Percentiles rank a stretch among this genome's conserved stretches.
These are phyloP conservation scores for Blastomyces parvus DNA, from an alignment of 2,329 filamentous ascomycete genomes.

Conservation along the genomic window DNA sequence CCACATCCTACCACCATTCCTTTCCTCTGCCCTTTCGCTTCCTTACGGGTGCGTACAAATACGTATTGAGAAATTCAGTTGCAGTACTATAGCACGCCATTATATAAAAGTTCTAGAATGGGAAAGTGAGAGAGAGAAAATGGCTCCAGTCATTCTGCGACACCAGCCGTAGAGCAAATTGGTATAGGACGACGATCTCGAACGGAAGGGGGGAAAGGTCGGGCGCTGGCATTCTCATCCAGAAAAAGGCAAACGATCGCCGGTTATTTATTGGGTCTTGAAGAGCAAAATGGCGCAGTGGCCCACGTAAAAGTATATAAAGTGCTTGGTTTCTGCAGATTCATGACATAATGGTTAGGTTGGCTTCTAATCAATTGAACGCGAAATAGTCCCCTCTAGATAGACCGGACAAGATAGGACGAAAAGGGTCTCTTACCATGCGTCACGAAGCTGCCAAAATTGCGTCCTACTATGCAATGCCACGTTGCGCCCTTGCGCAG, in stretches of 20 bases:
- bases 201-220: not conserved
- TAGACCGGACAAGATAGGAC: not conserved
- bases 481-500: constrained; percentile 94
- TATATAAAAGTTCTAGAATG: not conserved
- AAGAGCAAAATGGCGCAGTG: constrained; percentile 97
- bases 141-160: not conserved
- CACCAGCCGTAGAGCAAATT: not conserved
- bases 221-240: not conserved
- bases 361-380: constrained; percentile 10
- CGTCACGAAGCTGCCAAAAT: constrained; percentile 98
- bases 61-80: not conserved
- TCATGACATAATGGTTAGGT: not conserved
- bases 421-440: constrained; percentile 57
- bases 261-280: constrained; percentile 73
- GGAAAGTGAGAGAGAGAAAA: not conserved
- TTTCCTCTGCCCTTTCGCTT: too few species aligned
- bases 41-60: not conserved
- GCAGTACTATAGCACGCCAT: not conserved
- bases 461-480: constrained; percentile 97
- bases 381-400: not conserved
- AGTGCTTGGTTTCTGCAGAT: constrained; percentile 85
- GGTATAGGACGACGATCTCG: not conserved
- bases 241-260: not conserved
- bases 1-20: not conserved
- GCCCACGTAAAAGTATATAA: constrained; percentile 99